A percentile compares a stretch with the other conserved stretches of the same genome.
Evolutionary conservation across 352 stramenopile genomes (phyloP).

Genomic region (Poterioochromonas sp.): DNA sequence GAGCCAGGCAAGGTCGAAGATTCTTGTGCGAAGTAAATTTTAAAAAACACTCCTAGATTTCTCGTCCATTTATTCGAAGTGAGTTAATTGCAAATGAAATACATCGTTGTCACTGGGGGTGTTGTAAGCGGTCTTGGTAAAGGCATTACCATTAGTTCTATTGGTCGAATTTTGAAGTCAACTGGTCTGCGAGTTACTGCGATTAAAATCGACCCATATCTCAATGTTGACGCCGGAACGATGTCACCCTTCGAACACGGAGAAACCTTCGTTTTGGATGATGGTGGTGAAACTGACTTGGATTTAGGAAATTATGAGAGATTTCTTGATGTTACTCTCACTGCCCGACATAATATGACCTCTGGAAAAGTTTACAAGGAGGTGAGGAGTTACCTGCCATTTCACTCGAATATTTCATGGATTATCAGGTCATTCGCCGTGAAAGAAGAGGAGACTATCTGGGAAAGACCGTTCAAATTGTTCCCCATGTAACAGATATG

Average conservation of each 20-base stretch:
- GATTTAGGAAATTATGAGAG: constrained; percentile 97
- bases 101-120: constrained; percentile 93
- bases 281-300: constrained; percentile 90
- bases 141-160: constrained; percentile 95
- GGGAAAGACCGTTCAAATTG: constrained; percentile 89
- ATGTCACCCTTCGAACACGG: constrained; percentile 64
- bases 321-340: constrained; percentile 29
- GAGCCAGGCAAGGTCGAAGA: too few relatives aligned
- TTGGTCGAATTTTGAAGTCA: constrained; percentile 82
- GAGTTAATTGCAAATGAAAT: too few relatives aligned
- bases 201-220: constrained; percentile 99
- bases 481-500: constrained; percentile 66
- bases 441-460: constrained; percentile 93
- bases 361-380: constrained; percentile 83
- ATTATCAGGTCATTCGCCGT: constrained; percentile 87
- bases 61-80: constrained; percentile 4
- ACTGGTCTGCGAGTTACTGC: constrained; percentile 74
- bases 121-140: constrained; percentile 97
- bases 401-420: constrained; percentile 49
- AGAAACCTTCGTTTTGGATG: constrained; percentile 93
- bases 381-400: constrained; percentile 8
- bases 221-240: constrained; percentile 91
- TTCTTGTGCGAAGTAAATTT: too few relatives aligned
- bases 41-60: too few relatives aligned
- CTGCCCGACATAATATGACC: constrained; percentile 92